Evolutionary conservation across 116 monocot genomes (phyloP), one percentile per base, ranked within the genome.

Genomic region (Phalaenopsis hybrid): DNA sequence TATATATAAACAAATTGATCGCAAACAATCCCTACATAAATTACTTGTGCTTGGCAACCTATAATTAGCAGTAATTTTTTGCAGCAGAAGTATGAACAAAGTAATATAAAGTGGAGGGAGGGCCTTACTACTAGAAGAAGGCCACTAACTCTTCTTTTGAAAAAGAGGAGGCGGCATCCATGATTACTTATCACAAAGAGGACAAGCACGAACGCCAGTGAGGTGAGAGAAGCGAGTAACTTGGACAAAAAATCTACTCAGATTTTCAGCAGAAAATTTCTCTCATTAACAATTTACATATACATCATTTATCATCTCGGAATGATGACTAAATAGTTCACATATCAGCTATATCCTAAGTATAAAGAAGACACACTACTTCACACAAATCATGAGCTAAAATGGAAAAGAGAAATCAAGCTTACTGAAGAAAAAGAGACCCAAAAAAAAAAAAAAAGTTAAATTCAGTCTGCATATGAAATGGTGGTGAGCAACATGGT

Each of bases 241-340:
- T 25, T 2, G 6, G 7, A 25, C 65, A 1, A 65, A 65, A 25
- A 65, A 9, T 25, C 25, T 9, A 20, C 21, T 65, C 65, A 65
- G 25, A 25, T 65, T 65, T 65, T 65, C 16, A 15, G 4, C 16
- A 4, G 15, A 55, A 55, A 16, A 16, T 15, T 15, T 55, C 2
- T 65, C 65, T 20, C 65, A 65, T 21, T 65, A 65, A 65, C 55
- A 55, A 15, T 21, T 65, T 21, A 65, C 21, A 65, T 65, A 65
- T 23, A 25, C 65, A 65, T 25, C 21, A 23, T 65, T 65, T 65
- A 65, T 65, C 65, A 65, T 65, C n/a, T 65, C 12, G 65, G 65
- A 65, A 65, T 65, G 65, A 65, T 65, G 65, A 21, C 65, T 65
- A 65, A 20, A 65, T 65, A 65, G 65, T 10, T 65, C 65, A 65